Conservation (phyloP, 495 filamentous ascomycete species). For the Daldinia bambusicola region DNA sequence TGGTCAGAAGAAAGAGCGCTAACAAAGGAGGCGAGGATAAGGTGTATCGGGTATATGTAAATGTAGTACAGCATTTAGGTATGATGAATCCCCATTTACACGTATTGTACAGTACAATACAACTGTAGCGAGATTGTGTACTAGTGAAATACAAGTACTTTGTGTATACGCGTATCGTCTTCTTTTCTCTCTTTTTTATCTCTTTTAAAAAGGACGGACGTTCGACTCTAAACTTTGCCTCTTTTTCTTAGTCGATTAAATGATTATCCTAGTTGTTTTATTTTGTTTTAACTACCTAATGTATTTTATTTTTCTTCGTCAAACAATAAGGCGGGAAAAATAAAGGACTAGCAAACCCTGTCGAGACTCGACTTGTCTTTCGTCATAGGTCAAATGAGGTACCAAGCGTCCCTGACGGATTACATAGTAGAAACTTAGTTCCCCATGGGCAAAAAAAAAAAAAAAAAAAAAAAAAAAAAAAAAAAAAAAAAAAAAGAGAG, state of each 20-base stretch:
- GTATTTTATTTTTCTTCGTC: background rate
- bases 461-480: constrained; percentile 11
- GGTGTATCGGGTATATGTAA: constrained; percentile 12
- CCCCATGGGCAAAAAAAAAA: constrained; percentile 14
- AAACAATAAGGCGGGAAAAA: background rate
- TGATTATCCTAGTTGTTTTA: background rate
- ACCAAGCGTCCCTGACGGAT: constrained; percentile 27
- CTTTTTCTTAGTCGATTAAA: background rate
- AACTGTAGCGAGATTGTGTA: background rate
- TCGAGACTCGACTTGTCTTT: background rate
- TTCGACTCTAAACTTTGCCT: background rate
- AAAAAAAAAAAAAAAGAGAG: constrained; percentile 14
- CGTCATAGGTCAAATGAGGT: background rate
- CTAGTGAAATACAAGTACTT: background rate
- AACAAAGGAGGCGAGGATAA: constrained; percentile 31
- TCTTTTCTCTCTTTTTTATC: background rate
- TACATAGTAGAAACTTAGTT: constrained; percentile 6
- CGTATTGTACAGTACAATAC: constrained; percentile 21
- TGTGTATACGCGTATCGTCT: constrained; percentile 1
- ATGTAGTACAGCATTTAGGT: constrained; percentile 28
- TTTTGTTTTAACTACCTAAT: no score
- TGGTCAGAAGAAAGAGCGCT: constrained; percentile 3
- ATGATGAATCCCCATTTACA: constrained; percentile 18
- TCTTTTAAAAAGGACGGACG: background rate
- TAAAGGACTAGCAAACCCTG: background rate